phyloP scores from a whole-genome alignment of 2,329 filamentous ascomycete genomes.

The Colletotrichum plurivorum region DNA sequence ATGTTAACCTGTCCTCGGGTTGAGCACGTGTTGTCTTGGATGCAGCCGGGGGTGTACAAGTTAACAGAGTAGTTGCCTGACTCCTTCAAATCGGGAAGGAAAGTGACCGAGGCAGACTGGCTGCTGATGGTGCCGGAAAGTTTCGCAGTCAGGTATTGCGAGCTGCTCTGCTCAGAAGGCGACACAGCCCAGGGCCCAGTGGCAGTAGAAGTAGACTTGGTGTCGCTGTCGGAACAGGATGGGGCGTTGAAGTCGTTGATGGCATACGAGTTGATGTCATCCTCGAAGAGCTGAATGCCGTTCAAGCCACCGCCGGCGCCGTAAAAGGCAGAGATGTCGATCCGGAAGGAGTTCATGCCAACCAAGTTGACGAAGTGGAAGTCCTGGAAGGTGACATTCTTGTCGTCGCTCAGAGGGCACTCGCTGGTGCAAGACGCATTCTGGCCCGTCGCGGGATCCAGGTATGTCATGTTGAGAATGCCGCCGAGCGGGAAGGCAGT shows the following conservation, averaged over 20 bases:
- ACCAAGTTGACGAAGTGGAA: slow-evolving; percentile 91
- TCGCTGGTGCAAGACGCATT: slow-evolving; percentile 82
- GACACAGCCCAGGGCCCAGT: slow-evolving; percentile 83
- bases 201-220: slow-evolving; percentile 75
- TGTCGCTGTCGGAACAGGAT: slow-evolving; percentile 72
- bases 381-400: slow-evolving; percentile 80
- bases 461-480: slow-evolving; percentile 96
- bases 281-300: slow-evolving; percentile 88
- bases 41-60: slow-evolving; percentile 93
- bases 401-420: slow-evolving; percentile 86
- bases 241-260: slow-evolving; percentile 92
- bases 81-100: slow-evolving; percentile 86
- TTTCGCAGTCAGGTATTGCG: slow-evolving; percentile 81
- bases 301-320: slow-evolving; percentile 87
- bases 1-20: slow-evolving; percentile 87
- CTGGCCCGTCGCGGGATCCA: slow-evolving; percentile 78
- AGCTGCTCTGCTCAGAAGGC: slow-evolving; percentile 77
- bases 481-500: slow-evolving; percentile 88
- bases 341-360: slow-evolving; percentile 88
- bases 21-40: slow-evolving; percentile 81
- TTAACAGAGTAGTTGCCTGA: slow-evolving; percentile 93
- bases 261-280: slow-evolving; percentile 89
- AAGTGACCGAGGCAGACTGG: slow-evolving; percentile 78
- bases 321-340: slow-evolving; percentile 91
- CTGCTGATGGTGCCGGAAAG: slow-evolving; percentile 70